A percentile compares a stretch with the other conserved stretches of the same genome.
These are phyloP conservation scores for Leptomonas pyrrhocoris DNA, from an alignment of 208 protist genomes.

Conservation along the genomic window DNA sequence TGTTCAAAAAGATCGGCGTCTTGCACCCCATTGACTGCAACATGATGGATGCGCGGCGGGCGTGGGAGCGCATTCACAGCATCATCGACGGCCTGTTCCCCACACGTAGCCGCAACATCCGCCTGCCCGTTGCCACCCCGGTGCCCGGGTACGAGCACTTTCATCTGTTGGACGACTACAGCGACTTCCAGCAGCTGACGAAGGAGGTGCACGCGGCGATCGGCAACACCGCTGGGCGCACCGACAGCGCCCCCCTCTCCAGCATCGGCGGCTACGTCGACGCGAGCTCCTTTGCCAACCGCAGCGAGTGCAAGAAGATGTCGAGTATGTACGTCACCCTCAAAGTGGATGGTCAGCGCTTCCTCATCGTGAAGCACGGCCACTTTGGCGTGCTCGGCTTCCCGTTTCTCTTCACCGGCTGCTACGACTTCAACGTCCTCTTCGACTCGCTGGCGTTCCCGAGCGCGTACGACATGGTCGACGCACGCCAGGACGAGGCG, in stretches of 20 bases:
- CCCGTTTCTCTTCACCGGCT: constrained; percentile 66
- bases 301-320: constrained; percentile 37
- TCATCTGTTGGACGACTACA: constrained; percentile 59
- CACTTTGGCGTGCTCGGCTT: constrained; percentile 76
- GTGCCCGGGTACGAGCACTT: constrained; percentile 35
- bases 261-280: constrained; percentile 80
- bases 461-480: constrained; percentile 12
- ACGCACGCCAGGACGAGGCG: constrained; percentile 15
- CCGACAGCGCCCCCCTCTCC: constrained; percentile 75
- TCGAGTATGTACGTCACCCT: constrained; percentile 69
- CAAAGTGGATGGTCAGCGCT: constrained; percentile 83
- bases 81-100: constrained; percentile 57
- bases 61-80: constrained; percentile 47
- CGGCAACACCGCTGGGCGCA: constrained; percentile 61
- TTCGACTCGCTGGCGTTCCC: constrained; percentile 44
- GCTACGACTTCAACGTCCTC: constrained; percentile 75
- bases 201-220: constrained; percentile 67
- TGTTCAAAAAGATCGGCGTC: constrained; percentile 67
- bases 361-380: constrained; percentile 75
- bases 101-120: constrained; percentile 30
- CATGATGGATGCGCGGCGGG: constrained; percentile 37
- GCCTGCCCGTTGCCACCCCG: constrained; percentile 30
- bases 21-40: constrained; percentile 60
- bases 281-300: constrained; percentile 51
- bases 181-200: constrained; percentile 56